Base-by-base conservation (phyloP, 495 filamentous ascomycete genomes). In the Penicillium psychrofluorescens region DNA sequence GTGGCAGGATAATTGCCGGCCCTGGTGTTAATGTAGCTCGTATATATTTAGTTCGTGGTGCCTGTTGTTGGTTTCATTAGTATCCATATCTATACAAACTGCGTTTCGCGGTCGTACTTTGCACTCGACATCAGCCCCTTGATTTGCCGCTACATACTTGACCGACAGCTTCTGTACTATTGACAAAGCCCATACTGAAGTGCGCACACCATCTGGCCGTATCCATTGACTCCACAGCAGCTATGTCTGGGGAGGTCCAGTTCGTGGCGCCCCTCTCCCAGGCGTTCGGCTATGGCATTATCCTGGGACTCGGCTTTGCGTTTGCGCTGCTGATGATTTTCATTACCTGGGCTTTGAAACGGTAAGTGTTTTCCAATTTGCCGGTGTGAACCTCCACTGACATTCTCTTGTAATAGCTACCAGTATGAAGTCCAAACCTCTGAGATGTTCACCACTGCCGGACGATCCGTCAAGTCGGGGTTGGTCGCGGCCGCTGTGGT, bases 381-480 rank as follows among this genome's bases (percentile, higher is more conserved):
- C 6, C 16, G 15, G 13, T 34, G 27, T 29, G 12, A 11, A 14
- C 16, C 42, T 36, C 32, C 32, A 11, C 38, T 39, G n/a, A 27
- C 16, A 32, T 16, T 16, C 8, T 11, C 33, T 13, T 33, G n/a
- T 30, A 29, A 34, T 40, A 81, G 81, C 52, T 96, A 95, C 59
- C 91, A 95, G 61, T 76, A 88, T 71, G 91, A 97, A 67, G 76
- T 95, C 7, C 90, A 95, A 66, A 97, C 91, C 1, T 94, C 88
- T 0, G 91, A 97, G 66, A 95, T 94, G 86, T 97, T 96, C 78
- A 89, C 79, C 47, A 97, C 91, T 2, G 91, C 91, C 38, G 91
- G 91, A 12, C 74, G 91, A 37, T 95, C 90, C 8, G 91, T 97
- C 54, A 97, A 95, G 55, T 90, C 88, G 10, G 91, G 91, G 39